Evolutionary conservation across 1,284 basidiomycete genomes (phyloP), one percentile per base, ranked within the genome.

Genomic region (Cryptococcus sp.): DNA sequence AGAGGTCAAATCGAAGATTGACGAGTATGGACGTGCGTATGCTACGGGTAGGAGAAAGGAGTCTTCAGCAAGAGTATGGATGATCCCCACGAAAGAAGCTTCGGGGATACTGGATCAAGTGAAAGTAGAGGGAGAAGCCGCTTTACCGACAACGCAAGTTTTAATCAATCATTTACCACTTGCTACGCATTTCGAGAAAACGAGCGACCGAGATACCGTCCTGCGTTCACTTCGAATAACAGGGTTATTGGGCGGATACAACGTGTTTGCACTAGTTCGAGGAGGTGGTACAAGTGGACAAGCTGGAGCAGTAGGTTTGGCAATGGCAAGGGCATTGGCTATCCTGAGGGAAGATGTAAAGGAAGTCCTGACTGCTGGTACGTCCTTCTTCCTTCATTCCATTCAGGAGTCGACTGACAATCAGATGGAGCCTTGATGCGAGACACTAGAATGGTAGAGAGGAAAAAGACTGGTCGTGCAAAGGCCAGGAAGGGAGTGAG

Each of bases 401-500:
- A 22, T 43, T 41, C 10, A 10, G n/a, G n/a, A n/a, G n/a, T n/a
- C n/a, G n/a, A 31, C 10, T 39, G 45, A 11, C 46, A 46, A 32
- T 0, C 73, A 92, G 93, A 90, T 58, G 87, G 91, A 77, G 78
- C 94, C 36, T 76, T 92, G 55, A 84, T 85, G 73, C 85, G 94
- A 68, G 94, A 98, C 78, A 89, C 91, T 44, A 87, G 94, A 75
- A 90, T 93, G 86, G 92, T 97, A 28, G 94, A 98, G 78, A 83
- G 94, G 63, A 98, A 98, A 79, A 97, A 98, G 81, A 91, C 94
- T 7, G 88, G 88, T 56, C 74, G 84, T 62, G 84, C 86, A 57
- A 97, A 97, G 79, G 90, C 94, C 56, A 85, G 93, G 73, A 93
- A 94, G 78, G 81, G 81, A 74, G 89, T 91, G 75, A 49, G 87